Base-by-base conservation (phyloP, 805 yeast genomes). In the Debaryomyces tyrocola region DNA sequence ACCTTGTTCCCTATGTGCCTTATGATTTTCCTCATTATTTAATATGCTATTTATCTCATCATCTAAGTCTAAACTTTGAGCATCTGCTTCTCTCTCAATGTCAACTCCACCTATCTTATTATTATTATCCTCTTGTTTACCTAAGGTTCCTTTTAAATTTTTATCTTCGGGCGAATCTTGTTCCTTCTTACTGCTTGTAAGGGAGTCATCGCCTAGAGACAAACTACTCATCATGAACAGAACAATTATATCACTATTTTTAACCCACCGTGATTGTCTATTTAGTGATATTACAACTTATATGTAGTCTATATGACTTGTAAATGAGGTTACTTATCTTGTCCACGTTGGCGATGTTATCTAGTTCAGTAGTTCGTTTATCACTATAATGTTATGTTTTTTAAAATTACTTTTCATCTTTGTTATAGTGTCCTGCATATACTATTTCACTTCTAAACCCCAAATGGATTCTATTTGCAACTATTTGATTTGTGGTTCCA, bases 121-220 rank as follows among this genome's bases (percentile, higher is more conserved):
- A 36, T 14, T n/a, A n/a, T 21, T 14, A 4, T 31, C 17, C 34
- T 27, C 37, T 10, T 44, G 47, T 7, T 40, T 29, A n/a, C 21
- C 21, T 14, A 41, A 34, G 34, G 21, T 41, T 18, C 24, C 15
- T 15, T 46, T 38, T 20, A 33, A 34, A 17, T 42, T 43, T 18
- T 21, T 20, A 18, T 20, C 43, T 15, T 20, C 36, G 28, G 24
- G 28, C 20, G 43, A 33, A 20, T 33, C n/a, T n/a, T 44, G 41
- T 20, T 36, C 37, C 33, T 33, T 28, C 34, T 35, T 37, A 24
- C 20, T 33, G 7, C 21, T 37, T 18, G 45, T n/a, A 18, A 41
- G 33, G 37, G 48, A 28, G 45, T 55, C 59, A 56, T 58, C 62
- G 47, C 58, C 52, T 46, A 48, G 39, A 37, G 57, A 49, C 34